These are phyloP conservation scores for Setaria viridis DNA, from an alignment of 202 grass and related monocot species.

Conservation along the genomic window DNA sequence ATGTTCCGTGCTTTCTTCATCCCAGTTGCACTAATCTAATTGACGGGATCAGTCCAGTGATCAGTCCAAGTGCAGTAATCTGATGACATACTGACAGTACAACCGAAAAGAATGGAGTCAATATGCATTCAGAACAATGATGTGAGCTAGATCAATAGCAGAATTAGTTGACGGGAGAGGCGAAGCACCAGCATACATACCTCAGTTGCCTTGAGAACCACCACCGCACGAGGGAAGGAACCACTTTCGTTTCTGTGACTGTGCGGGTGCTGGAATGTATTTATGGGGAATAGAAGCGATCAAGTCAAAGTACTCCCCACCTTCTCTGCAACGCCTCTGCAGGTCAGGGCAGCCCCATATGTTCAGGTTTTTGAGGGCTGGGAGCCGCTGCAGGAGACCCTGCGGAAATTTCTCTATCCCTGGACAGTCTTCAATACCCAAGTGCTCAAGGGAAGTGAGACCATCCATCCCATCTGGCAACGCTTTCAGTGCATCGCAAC, in stretches of 20 bases:
- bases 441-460: background rate
- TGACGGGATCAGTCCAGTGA: background rate
- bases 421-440: rapidly evolving
- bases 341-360: background rate
- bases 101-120: background rate
- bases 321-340: background rate
- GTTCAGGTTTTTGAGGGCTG: rapidly evolving
- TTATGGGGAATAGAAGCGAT: background rate
- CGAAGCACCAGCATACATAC: background rate
- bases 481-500: rapidly evolving
- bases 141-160: too few species aligned
- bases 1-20: too few species aligned
- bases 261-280: too few species aligned
- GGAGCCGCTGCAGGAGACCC: conserved; percentile 5
- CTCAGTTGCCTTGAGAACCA: background rate
- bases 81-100: too few species aligned
- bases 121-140: background rate
- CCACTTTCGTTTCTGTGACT: too few species aligned
- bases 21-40: too few species aligned
- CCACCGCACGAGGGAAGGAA: background rate
- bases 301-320: conserved; percentile 6
- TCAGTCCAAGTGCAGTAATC: background rate
- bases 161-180: too few species aligned
- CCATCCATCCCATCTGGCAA: conserved; percentile 30
- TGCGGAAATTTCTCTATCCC: background rate